Evolutionary conservation across 352 stramenopile species (phyloP), one percentile per base, ranked within the genome.

Genomic region (Phytophthora podocarpi): DNA sequence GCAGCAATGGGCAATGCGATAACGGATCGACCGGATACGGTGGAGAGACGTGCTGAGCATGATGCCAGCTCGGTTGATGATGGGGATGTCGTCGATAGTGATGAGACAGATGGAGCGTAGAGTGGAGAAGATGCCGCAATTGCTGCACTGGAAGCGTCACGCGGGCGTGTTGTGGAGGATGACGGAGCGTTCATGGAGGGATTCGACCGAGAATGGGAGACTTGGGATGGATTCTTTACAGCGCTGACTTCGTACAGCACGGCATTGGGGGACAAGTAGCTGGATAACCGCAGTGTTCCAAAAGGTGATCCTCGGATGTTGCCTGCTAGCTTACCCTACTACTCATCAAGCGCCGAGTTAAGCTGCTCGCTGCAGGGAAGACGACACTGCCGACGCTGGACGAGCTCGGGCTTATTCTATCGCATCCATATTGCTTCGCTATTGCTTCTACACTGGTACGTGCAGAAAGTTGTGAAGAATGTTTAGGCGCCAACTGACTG

Each of bases 371-470:
- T 12, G 3, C 1, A 23, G 34, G 41, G 1, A 11, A 27, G 10
- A 32, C 43, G 9, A 34, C 13, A 5, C n/a, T 21, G 6, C 54
- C 54, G 5, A 54, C 5, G 4, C 32, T 62, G 6, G n/a, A 45
- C 1, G 54, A 53, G 2, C n/a, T 41, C 2, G 9, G 5, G 2
- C 1, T 32, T 1, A 11, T 61, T 16, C 53, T 61, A 11, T 31
- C 41, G 16, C 3, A 9, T 1, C 2, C 24, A 12, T 53, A 61
- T 23, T 39, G n/a, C 15, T 53, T 24, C 10, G 23, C 3, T 0
- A 13, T 24, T 7, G 53, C 32, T 46, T 23, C 23, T 31, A 52
- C 30, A 23, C 53, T 41, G 53, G 53, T 53, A 53, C 37, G 51
- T 52, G 30, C n/a, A n/a, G n/a, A n/a, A n/a, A n/a, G n/a, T n/a